phyloP scores from a whole-genome alignment of 2,329 filamentous ascomycete species.

The Raffaelea deltoideospora region DNA sequence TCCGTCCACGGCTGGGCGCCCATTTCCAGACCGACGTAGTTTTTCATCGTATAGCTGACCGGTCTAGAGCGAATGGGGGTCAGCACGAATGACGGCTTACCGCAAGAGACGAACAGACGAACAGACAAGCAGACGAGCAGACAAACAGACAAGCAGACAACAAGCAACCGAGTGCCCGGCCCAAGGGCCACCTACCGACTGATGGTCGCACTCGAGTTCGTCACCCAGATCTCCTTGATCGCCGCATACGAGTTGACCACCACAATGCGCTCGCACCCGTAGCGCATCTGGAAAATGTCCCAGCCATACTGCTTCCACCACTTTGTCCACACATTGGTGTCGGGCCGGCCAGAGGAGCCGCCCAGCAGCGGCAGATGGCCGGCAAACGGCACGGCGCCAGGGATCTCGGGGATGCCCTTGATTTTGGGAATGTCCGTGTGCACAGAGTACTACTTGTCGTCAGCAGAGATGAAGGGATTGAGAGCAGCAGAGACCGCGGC shows the following conservation, averaged over 20 bases:
- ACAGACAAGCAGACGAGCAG: too few relatives aligned
- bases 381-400: background rate
- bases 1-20: background rate
- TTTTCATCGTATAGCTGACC: background rate
- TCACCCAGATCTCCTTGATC: background rate
- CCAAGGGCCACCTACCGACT: background rate
- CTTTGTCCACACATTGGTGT: background rate
- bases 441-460: background rate
- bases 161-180: too few relatives aligned
- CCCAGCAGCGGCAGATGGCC: background rate
- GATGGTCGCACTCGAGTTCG: background rate
- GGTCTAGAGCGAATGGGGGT: too few relatives aligned
- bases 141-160: too few relatives aligned
- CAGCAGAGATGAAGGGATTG: too few relatives aligned
- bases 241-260: background rate
- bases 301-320: background rate
- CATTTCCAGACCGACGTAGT: background rate
- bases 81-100: too few relatives aligned
- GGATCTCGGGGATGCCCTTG: background rate
- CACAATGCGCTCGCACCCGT: background rate
- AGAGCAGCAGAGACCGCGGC: too few relatives aligned
- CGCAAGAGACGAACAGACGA: too few relatives aligned
- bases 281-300: background rate
- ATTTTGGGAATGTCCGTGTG: background rate
- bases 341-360: background rate